Evolutionary conservation across 768 basidiomycete genomes (phyloP), one percentile per base, ranked within the genome.

Genomic region (Pleurotus tuoliensis): DNA sequence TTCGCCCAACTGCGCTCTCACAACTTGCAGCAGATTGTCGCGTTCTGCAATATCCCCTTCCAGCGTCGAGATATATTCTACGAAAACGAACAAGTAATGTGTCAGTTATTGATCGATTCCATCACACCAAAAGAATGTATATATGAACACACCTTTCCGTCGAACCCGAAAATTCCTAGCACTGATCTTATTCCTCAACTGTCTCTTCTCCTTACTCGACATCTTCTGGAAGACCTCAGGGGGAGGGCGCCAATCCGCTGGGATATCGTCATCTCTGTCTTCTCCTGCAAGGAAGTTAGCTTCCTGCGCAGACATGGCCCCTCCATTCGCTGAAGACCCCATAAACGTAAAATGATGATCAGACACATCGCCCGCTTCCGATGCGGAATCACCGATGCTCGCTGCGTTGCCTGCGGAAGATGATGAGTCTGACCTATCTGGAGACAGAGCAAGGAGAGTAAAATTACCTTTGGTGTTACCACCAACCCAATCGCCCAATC

Each of bases 201-300:
- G 96, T 7, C 97, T 76, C 72, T 98, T 98, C 76, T 98, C 95
- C 74, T 96, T 98, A 65, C 86, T 88, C 4, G 85, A 84, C 83
- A 99, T 90, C 71, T 93, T 98, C 67, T 91, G 87, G 75, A 98
- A 97, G 59, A 94, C 94, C 61, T 97, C 96, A 0, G 94, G 88
- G 3, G 84, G 81, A 6, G 92, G 92, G 48, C 91, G 81, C 89
- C 91, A 92, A 62, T 93, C 89, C 30, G 87, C 88, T 13, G 85
- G 78, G 4, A 85, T 69, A 22, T 82, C 81, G 45, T 83, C 79
- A 4, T 81, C 76, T 39, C 80, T 77, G 7, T 77, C 76, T 6
- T 73, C 67, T 0, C 71, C 74, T 12, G 71, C 66, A 34, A 34
- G 30, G 30, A 34, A 34, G 30, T 11, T 34, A 34, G 9, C 30